Conservation (phyloP, 441 rosid genomes). For the Jatropha multifida region DNA sequence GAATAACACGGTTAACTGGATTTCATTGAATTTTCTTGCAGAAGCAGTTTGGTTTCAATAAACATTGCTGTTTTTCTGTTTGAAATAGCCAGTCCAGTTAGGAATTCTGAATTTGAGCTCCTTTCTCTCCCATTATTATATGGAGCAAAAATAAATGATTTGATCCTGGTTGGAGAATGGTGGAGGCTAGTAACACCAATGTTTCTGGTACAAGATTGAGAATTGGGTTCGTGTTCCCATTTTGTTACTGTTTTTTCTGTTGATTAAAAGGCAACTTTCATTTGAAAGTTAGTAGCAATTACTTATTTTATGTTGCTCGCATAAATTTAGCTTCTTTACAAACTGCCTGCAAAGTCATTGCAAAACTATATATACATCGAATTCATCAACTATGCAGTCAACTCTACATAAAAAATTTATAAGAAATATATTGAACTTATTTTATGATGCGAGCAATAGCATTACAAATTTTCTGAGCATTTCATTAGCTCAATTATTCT, state of each 20-base stretch:
- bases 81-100: constrained; percentile 73
- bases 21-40: constrained; percentile 33
- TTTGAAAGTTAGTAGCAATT: neutral
- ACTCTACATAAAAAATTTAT: neutral
- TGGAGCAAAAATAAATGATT: constrained; percentile 84
- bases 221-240: constrained; percentile 70
- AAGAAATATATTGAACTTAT: constrained; percentile 5
- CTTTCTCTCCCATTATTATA: constrained; percentile 67
- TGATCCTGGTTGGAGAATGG: constrained; percentile 88
- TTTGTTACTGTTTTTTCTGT: constrained; percentile 28
- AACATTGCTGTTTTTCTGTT: constrained; percentile 78
- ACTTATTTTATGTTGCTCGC: neutral
- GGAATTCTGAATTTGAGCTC: constrained; percentile 58
- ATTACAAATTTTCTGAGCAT: neutral
- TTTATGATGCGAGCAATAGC: neutral
- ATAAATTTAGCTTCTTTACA: constrained; percentile 1
- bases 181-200: constrained; percentile 95
- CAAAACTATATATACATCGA: neutral
- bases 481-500: neutral
- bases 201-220: constrained; percentile 98
- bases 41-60: constrained; percentile 65
- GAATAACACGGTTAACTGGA: neutral
- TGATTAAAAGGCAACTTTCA: constrained; percentile 16
- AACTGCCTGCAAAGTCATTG: neutral
- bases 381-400: neutral